Conservation (phyloP, 768 basidiomycete species). For the Lactarius sanguifluus region DNA sequence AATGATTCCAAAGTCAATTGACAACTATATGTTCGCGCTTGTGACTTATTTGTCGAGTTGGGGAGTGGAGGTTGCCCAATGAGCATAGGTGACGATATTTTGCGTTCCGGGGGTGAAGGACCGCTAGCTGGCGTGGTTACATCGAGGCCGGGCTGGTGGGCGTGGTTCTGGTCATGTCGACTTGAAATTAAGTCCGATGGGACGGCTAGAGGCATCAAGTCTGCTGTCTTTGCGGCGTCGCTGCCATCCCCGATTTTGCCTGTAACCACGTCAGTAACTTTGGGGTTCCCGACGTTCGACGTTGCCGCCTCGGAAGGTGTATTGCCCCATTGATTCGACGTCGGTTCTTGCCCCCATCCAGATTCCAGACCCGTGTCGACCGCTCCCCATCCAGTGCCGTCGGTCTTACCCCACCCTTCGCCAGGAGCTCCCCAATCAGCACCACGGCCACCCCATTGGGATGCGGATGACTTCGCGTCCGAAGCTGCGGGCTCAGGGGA, state of each 20-base stretch:
- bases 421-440: constrained; percentile 12
- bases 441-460: constrained; percentile 1
- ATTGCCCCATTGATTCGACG: not conserved
- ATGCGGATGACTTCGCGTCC: not conserved
- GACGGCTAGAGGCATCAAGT: not conserved
- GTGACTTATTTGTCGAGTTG: not conserved
- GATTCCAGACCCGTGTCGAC: not conserved
- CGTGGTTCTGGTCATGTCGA: not conserved
- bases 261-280: not conserved
- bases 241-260: not conserved
- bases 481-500: not conserved
- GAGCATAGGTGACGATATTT: not conserved
- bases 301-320: not conserved
- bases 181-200: not conserved
- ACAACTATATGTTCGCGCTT: not conserved
- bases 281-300: not conserved
- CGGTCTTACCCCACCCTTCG: not conserved
- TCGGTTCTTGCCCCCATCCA: constrained; percentile 18
- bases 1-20: not conserved
- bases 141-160: not conserved
- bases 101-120: not conserved
- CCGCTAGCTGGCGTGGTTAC: not conserved
- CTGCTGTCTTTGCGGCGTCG: not conserved
- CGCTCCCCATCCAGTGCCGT: constrained; percentile 4
- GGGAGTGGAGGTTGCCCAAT: not conserved